Evolutionary conservation across 2,329 filamentous ascomycete genomes (phyloP).

Genomic region (Stagonosporopsis rhizophila): DNA sequence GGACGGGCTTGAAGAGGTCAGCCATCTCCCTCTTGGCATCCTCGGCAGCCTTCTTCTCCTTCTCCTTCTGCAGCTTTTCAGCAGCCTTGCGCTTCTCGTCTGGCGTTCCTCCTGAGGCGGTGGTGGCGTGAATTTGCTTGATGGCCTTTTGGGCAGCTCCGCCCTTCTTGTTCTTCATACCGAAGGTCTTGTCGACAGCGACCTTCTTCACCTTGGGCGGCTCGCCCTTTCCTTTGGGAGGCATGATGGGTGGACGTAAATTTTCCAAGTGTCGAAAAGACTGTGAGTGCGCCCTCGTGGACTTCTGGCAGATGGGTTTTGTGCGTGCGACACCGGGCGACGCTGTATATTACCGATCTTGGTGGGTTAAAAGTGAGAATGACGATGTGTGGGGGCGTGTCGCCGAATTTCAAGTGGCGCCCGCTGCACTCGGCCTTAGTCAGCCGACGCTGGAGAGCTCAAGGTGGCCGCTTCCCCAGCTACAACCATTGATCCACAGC

Average conservation of each 20-base stretch:
- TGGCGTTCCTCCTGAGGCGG: slow-evolving; percentile 70
- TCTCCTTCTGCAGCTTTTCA: slow-evolving; percentile 71
- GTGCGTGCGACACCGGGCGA: slow-evolving; percentile 25
- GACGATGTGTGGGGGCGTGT: slow-evolving; percentile 43
- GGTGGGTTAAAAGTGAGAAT: slow-evolving; percentile 45
- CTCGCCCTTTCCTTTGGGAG: slow-evolving; percentile 67
- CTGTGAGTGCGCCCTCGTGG: slow-evolving; percentile 17
- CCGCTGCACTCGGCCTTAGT: slow-evolving; percentile 18
- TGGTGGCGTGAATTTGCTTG: slow-evolving; percentile 74
- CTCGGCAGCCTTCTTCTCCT: slow-evolving; percentile 91
- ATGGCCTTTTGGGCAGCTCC: slow-evolving; percentile 89
- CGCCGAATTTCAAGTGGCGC: slow-evolving; percentile 27
- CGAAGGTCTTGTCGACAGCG: slow-evolving; percentile 96
- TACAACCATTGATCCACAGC: slow-evolving; percentile 11
- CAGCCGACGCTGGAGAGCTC: slow-evolving; percentile 25
- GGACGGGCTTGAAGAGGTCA: slow-evolving; percentile 86
- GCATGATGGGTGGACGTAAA: slow-evolving; percentile 61
- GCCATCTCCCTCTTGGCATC: slow-evolving; percentile 80
- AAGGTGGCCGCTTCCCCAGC: slow-evolving; percentile 34
- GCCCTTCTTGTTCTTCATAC: slow-evolving; percentile 99
- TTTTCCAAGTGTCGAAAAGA: slow-evolving; percentile 9
- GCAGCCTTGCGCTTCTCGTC: slow-evolving; percentile 84
- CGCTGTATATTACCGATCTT: slow-evolving; percentile 21
- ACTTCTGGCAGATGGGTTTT: slow-evolving; percentile 5
- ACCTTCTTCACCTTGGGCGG: slow-evolving; percentile 63